Evolutionary conservation across 2,329 filamentous ascomycete species (phyloP).

Genomic region (Sordariomycetes sp.): DNA sequence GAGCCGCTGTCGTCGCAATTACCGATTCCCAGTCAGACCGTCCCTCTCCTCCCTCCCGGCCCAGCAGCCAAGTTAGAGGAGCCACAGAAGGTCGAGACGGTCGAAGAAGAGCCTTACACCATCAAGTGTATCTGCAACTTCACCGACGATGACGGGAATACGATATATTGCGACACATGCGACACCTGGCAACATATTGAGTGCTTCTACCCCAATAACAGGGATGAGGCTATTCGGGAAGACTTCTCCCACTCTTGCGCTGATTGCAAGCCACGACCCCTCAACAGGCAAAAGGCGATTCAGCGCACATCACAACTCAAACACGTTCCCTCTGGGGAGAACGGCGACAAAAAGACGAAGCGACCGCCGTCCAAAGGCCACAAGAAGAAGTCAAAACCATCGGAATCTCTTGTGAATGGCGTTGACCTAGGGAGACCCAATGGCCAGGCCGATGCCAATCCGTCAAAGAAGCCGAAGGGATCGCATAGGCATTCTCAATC

Average conservation of each 20-base stretch:
- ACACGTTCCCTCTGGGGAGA: too few species aligned
- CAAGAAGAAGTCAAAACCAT: conserved; percentile 80
- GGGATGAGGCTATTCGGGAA: conserved; percentile 60
- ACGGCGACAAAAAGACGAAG: conserved; percentile 61
- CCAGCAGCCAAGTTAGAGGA: conserved; percentile 29
- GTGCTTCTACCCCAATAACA: conserved; percentile 79
- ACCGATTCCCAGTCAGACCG: conserved; percentile 45
- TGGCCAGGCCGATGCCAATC: too few species aligned
- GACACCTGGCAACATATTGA: conserved; percentile 98
- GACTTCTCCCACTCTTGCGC: conserved; percentile 77
- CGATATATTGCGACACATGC: conserved; percentile 91
- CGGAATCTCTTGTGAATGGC: conserved; percentile 58
- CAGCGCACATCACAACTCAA: conserved; percentile 58
- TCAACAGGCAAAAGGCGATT: conserved; percentile 67
- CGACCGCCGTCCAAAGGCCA: conserved; percentile 70
- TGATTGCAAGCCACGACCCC: conserved; percentile 70
- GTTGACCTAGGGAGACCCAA: too few species aligned
- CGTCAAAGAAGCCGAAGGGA: conserved; percentile 73
- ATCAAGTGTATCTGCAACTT: conserved; percentile 98
- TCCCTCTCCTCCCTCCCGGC: conserved; percentile 22
- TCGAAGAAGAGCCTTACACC: conserved; percentile 75
- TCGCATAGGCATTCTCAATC: conserved; percentile 73
- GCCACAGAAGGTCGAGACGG: conserved; percentile 38
- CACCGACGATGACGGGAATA: conserved; percentile 92
- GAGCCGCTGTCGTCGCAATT: conserved; percentile 44